Evolutionary conservation across 1,284 basidiomycete species (phyloP).

Genomic region (Puccinia triticina): DNA sequence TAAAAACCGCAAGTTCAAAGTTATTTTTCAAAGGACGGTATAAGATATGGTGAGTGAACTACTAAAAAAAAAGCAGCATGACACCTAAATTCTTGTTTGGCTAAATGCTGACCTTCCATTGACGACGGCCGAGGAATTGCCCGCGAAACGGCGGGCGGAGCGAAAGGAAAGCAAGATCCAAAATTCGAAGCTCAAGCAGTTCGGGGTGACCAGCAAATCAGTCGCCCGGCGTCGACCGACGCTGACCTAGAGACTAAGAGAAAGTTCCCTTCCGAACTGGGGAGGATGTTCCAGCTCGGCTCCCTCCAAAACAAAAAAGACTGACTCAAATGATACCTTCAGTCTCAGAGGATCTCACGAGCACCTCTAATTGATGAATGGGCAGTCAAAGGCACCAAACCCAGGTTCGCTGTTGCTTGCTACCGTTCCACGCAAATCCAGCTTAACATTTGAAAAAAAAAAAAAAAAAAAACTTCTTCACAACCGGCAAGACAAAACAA

Average conservation of each 20-base stretch:
- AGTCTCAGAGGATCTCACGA: slow-evolving; percentile 67
- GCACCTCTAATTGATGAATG: slow-evolving; percentile 87
- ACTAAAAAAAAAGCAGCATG: not conserved
- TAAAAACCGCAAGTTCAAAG: slow-evolving; percentile 69
- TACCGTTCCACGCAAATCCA: too few species aligned
- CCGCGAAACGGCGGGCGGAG: slow-evolving; percentile 78
- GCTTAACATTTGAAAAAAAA: too few species aligned
- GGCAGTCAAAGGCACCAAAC: too few species aligned
- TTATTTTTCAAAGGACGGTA: slow-evolving; percentile 54
- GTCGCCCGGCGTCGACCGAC: not conserved
- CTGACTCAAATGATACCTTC: slow-evolving; percentile 30
- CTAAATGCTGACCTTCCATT: not conserved
- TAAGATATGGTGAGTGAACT: slow-evolving; percentile 59
- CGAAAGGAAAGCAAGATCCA: slow-evolving; percentile 81
- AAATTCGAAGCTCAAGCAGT: slow-evolving; percentile 67
- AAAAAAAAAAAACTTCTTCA: too few species aligned
- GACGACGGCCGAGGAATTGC: slow-evolving; percentile 81
- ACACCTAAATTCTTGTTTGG: not conserved
- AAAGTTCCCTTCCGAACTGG: too few species aligned
- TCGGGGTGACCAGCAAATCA: slow-evolving; percentile 59
- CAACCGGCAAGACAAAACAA: too few species aligned
- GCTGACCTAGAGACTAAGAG: slow-evolving; percentile 27
- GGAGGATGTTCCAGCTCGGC: too few species aligned
- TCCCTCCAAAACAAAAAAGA: slow-evolving; percentile 22
- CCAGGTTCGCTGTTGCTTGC: too few species aligned